Conservation (phyloP, 768 basidiomycete genomes). For the Suillus luteus region DNA sequence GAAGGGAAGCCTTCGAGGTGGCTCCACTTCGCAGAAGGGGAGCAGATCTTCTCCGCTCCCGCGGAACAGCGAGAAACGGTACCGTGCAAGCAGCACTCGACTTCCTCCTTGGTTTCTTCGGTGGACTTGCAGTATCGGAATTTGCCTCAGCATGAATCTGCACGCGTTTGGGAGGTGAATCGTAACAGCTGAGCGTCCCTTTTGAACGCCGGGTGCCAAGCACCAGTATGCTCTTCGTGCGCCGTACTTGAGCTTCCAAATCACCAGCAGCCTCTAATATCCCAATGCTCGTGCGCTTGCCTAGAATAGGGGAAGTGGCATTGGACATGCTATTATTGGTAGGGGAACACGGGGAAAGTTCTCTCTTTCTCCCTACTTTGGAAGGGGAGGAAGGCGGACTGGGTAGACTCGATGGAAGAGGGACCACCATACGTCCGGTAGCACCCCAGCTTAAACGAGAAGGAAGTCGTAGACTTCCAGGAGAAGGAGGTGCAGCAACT, state of each 20-base stretch:
- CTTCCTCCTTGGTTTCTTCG: slow-evolving; percentile 25
- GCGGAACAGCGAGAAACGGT: slow-evolving; percentile 23
- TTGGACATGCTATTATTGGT: slow-evolving; percentile 6
- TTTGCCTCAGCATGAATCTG: slow-evolving; percentile 31
- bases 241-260: slow-evolving; percentile 7
- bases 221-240: slow-evolving; percentile 35
- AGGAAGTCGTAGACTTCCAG: slow-evolving; percentile 34
- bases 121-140: slow-evolving; percentile 9
- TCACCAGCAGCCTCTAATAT: slow-evolving; percentile 33
- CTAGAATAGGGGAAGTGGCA: background rate
- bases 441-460: slow-evolving; percentile 34
- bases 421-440: slow-evolving; percentile 22
- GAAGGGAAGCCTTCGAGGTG: background rate
- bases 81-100: slow-evolving; percentile 23
- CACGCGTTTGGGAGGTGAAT: slow-evolving; percentile 25
- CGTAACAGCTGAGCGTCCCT: slow-evolving; percentile 17
- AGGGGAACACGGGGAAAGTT: slow-evolving; percentile 7
- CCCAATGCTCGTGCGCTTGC: slow-evolving; percentile 28
- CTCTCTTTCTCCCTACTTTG: slow-evolving; percentile 17
- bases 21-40: slow-evolving; percentile 23
- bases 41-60: slow-evolving; percentile 35
- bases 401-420: slow-evolving; percentile 19
- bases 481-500: slow-evolving; percentile 21
- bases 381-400: slow-evolving; percentile 35
- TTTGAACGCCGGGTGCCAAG: slow-evolving; percentile 29